phyloP scores from a whole-genome alignment of 768 basidiomycete genomes.

The Kwoniella botswanensis region DNA sequence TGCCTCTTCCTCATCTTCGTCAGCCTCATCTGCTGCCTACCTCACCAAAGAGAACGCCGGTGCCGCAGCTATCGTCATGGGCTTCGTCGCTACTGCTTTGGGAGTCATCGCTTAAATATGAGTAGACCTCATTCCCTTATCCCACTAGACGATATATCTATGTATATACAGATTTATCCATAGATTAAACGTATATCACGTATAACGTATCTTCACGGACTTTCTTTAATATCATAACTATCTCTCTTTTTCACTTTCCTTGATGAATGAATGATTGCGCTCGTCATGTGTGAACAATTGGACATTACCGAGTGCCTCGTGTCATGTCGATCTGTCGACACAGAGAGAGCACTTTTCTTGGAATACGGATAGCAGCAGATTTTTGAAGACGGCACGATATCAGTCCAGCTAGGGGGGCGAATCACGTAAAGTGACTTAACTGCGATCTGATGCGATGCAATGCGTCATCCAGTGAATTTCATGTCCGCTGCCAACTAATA shows the following conservation, averaged over 20 bases:
- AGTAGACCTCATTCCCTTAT: too few relatives aligned
- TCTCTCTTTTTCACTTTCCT: background rate
- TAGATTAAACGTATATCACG: background rate
- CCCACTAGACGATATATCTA: too few relatives aligned
- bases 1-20: slow-evolving; percentile 16
- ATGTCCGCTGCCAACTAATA: too few relatives aligned
- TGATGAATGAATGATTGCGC: slow-evolving; percentile 6
- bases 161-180: too few relatives aligned
- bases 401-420: too few relatives aligned
- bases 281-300: background rate
- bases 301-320: background rate
- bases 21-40: slow-evolving; percentile 23
- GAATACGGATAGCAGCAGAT: background rate
- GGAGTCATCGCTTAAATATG: slow-evolving; percentile 23
- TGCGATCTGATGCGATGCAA: too few relatives aligned
- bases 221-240: background rate
- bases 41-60: slow-evolving; percentile 16
- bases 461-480: too few relatives aligned
- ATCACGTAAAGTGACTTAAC: too few relatives aligned
- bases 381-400: background rate
- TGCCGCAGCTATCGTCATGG: slow-evolving; percentile 14
- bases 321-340: background rate
- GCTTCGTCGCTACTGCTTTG: slow-evolving; percentile 18
- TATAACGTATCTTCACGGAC: background rate
- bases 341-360: too few relatives aligned